phyloP scores from a whole-genome alignment of 2,329 filamentous ascomycete species.

The Podosphaera xanthii region DNA sequence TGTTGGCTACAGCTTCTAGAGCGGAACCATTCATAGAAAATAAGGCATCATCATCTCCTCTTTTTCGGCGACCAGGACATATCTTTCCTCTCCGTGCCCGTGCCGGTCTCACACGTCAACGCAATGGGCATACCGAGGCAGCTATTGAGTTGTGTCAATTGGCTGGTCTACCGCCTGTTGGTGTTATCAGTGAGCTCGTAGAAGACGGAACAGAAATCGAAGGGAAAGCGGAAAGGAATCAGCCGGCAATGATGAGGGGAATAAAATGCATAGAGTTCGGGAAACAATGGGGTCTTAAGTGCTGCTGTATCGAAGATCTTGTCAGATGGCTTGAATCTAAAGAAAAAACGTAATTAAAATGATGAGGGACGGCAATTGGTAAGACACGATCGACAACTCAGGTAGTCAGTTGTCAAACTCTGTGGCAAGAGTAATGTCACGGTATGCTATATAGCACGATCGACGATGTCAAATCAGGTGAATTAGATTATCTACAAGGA shows the following conservation, averaged over 20 bases:
- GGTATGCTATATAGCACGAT: too few species aligned
- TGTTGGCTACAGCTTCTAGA: constrained; percentile 30
- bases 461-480: too few species aligned
- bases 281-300: constrained; percentile 66
- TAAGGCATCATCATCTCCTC: constrained; percentile 24
- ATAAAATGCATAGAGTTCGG: constrained; percentile 80
- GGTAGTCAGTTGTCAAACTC: too few species aligned
- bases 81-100: constrained; percentile 65
- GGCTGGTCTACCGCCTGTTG: constrained; percentile 53
- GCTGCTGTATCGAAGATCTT: constrained; percentile 87
- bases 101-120: constrained; percentile 56
- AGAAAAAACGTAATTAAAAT: constrained; percentile 3
- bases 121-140: constrained; percentile 81
- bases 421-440: too few species aligned
- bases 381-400: too few species aligned
- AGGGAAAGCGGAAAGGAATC: constrained; percentile 40
- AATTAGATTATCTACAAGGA: too few species aligned
- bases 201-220: constrained; percentile 55
- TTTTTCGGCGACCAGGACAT: constrained; percentile 70
- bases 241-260: constrained; percentile 74
- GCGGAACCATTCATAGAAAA: too few species aligned
- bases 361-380: too few species aligned
- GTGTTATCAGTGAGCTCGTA: constrained; percentile 78
- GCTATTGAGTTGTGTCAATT: constrained; percentile 75
- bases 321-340: constrained; percentile 31